Evolutionary conservation across 805 yeast genomes (phyloP).

Genomic region (Monosporozyma siamensis): DNA sequence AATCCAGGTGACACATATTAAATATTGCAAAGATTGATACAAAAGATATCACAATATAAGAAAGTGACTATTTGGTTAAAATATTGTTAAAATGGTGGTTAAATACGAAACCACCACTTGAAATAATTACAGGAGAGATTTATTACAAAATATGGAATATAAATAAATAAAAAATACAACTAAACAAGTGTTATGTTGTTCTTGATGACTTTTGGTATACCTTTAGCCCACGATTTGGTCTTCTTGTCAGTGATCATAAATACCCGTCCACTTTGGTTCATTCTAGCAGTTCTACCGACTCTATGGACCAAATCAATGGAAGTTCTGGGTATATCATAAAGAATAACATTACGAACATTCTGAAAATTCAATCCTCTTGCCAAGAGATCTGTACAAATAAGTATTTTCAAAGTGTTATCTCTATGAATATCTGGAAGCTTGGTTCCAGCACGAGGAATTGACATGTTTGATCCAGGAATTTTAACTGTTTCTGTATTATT

Average conservation of each 20-base stretch:
- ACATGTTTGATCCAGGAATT: constrained; percentile 32
- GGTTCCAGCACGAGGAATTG: too few relatives aligned
- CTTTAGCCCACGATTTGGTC: constrained; percentile 72
- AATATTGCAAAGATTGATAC: too few relatives aligned
- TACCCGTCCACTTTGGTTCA: constrained; percentile 83
- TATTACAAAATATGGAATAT: background rate
- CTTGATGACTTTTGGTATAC: constrained; percentile 60
- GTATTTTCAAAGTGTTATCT: constrained; percentile 44
- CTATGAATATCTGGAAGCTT: too few relatives aligned
- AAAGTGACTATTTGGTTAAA: too few relatives aligned
- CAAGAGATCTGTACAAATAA: constrained; percentile 80
- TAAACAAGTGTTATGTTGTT: constrained; percentile 34
- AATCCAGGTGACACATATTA: too few relatives aligned
- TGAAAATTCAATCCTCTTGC: constrained; percentile 87
- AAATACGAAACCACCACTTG: too few relatives aligned
- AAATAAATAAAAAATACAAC: background rate
- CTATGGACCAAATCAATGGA: constrained; percentile 84
- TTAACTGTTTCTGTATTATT: background rate
- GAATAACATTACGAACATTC: constrained; percentile 68
- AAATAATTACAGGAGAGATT: too few relatives aligned
- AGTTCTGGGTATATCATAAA: constrained; percentile 78
- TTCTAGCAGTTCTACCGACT: constrained; percentile 89
- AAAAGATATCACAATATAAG: too few relatives aligned
- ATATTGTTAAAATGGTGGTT: too few relatives aligned
- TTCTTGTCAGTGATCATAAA: constrained; percentile 63